phyloP scores from a whole-genome alignment of 2,329 filamentous ascomycete genomes.

The Fusarium stilboides region DNA sequence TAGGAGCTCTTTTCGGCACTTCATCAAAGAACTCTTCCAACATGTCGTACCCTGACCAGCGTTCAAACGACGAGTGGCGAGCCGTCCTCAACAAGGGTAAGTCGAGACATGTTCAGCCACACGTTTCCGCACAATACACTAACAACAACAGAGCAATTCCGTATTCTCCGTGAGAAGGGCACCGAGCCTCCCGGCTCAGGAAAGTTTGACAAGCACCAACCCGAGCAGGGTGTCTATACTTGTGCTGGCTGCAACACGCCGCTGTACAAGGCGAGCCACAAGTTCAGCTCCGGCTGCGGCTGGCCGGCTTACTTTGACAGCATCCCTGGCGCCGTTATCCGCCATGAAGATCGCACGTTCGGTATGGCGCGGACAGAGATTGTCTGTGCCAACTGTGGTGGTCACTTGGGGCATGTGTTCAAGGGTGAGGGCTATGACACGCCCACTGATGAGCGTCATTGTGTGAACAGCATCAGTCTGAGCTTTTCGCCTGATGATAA shows the following conservation, averaged over 20 bases:
- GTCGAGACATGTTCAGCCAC: conserved; percentile 15
- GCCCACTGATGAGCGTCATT: conserved; percentile 96
- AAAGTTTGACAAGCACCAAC: conserved; percentile 89
- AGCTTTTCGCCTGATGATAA: conserved; percentile 82
- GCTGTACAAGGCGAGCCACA: conserved; percentile 92
- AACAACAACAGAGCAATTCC: conserved; percentile 86
- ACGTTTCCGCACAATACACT: conserved; percentile 1
- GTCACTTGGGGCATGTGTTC: conserved; percentile 94
- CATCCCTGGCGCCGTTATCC: conserved; percentile 88
- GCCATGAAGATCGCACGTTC: conserved; percentile 81
- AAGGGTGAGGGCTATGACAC: conserved; percentile 89
- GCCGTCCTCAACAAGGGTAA: conserved; percentile 78
- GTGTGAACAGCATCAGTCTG: conserved; percentile 93
- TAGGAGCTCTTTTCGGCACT: conserved; percentile 81
- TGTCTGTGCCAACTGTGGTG: conserved; percentile 93
- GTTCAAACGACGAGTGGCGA: conserved; percentile 88
- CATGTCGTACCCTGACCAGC: conserved; percentile 85
- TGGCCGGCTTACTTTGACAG: conserved; percentile 99
- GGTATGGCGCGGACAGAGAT: conserved; percentile 95
- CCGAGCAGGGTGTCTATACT: conserved; percentile 82
- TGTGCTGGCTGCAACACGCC: conserved; percentile 90
- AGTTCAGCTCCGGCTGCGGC: conserved; percentile 96
- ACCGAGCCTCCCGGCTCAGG: conserved; percentile 87
- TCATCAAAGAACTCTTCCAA: conserved; percentile 67
- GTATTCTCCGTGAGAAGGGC: conserved; percentile 90